phyloP scores from a whole-genome alignment of 2,329 filamentous ascomycete species.

The Trichophyton simii region DNA sequence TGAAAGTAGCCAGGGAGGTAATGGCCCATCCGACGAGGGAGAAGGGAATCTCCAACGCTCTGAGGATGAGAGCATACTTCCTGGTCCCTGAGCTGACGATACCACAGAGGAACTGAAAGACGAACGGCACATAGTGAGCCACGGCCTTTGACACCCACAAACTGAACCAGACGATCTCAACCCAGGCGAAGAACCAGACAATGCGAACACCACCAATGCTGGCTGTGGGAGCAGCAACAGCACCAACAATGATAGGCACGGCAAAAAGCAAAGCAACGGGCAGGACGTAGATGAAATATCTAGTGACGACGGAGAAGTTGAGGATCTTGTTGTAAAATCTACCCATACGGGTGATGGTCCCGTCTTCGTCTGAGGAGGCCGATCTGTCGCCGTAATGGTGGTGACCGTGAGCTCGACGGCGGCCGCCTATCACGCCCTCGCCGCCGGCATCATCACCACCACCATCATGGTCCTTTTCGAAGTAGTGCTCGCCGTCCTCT shows the following conservation, averaged over 20 bases:
- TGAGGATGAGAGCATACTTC: conserved; percentile 50
- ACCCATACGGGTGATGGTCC: conserved; percentile 47
- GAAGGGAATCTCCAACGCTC: conserved; percentile 47
- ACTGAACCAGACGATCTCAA: conserved; percentile 52
- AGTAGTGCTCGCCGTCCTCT: conserved; percentile 25
- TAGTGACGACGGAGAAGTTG: conserved; percentile 50
- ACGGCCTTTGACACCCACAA: conserved; percentile 51
- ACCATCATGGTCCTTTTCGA: conserved; percentile 20
- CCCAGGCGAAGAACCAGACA: conserved; percentile 52
- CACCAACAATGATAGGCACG: conserved; percentile 51
- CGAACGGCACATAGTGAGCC: conserved; percentile 44
- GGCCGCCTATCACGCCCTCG: conserved; percentile 17
- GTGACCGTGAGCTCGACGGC: conserved; percentile 21
- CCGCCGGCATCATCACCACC: conserved; percentile 12
- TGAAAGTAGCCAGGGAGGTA: conserved; percentile 47
- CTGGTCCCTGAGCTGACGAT: conserved; percentile 52
- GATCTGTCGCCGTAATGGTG: conserved; percentile 21
- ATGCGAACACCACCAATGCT: conserved; percentile 45
- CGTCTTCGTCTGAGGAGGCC: conserved; percentile 37
- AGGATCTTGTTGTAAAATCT: conserved; percentile 48
- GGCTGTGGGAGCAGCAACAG: conserved; percentile 36
- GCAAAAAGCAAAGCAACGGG: conserved; percentile 47
- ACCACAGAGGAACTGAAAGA: conserved; percentile 50
- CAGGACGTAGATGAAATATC: conserved; percentile 51
- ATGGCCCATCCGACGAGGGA: conserved; percentile 50